Evolutionary conservation across 768 basidiomycete species (phyloP), one percentile per base, ranked within the genome.

Genomic region (Leccinum boreale): DNA sequence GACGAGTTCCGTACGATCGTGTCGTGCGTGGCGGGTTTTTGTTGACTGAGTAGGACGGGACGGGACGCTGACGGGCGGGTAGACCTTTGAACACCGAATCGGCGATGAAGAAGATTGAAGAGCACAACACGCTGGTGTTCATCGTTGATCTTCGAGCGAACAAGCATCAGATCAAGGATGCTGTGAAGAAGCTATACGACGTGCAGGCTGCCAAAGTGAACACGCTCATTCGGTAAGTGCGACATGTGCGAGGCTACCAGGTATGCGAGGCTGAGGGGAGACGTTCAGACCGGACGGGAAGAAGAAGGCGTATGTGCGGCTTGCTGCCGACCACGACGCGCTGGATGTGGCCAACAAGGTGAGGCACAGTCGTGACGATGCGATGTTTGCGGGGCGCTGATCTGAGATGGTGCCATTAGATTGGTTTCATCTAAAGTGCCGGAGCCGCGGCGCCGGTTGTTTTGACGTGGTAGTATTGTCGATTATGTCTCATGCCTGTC

Each of bases 81-180:
- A 91, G 89, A 52, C 92, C 92, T 17, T 74, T 94, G 74, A 96
- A 94, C 86, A 96, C 94, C 15, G 95, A 98, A 77, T 89, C 86
- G 12, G 95, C 96, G 61, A 98, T 98, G 96, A 96, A 98, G 85
- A 97, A 99, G 85, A 99, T 99, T 58, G 96, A 99, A 83, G 96
- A 98, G 77, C 88, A 98, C 83, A 98, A 99, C 78, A 99, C 97
- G 31, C 85, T 98, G 58, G 97, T 99, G 59, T 99, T 98, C 82
- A 88, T 98, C 60, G 94, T 97, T 53, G 95, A 98, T 76, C 70
- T 98, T 75, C 87, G 85, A 73, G 80, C 93, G 65, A 99, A 97
- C 86, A 99, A 99, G 85, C 86, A 94, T 49, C 94, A 99, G 77
- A 98, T 98, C 81, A 96, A 94, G 85, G 93, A 98, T 68, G 97